Percentiles rank a stretch among this genome's conserved stretches.
These are phyloP conservation scores for Haplosporangium gracile DNA, from an alignment of 192 early-diverging fungal genomes.

Conservation along the genomic window DNA sequence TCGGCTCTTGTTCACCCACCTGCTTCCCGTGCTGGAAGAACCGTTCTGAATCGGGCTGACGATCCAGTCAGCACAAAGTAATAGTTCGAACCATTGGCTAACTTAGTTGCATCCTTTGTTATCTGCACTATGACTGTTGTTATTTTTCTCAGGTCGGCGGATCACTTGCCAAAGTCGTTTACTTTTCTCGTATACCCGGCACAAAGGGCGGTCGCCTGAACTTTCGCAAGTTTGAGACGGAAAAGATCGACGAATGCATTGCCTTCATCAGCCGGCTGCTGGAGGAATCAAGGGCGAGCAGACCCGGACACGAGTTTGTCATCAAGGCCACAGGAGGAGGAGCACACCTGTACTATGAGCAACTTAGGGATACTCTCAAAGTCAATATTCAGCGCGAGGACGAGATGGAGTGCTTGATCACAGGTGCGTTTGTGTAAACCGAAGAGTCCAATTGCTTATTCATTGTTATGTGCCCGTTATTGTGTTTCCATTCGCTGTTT, in stretches of 20 bases:
- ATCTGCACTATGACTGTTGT: neutral
- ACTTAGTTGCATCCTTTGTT: slow-evolving; percentile 19
- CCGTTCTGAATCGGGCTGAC: neutral
- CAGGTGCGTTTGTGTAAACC: slow-evolving; percentile 55
- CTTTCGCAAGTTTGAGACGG: slow-evolving; percentile 95
- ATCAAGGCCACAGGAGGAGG: slow-evolving; percentile 93
- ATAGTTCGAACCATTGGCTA: slow-evolving; percentile 35
- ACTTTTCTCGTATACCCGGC: slow-evolving; percentile 65
- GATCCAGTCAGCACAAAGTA: neutral
- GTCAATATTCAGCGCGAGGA: slow-evolving; percentile 88
- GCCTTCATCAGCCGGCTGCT: slow-evolving; percentile 83
- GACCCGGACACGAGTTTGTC: slow-evolving; percentile 61
- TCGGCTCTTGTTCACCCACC: slow-evolving; percentile 42
- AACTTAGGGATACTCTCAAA: slow-evolving; percentile 73
- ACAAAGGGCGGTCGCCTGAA: slow-evolving; percentile 88
- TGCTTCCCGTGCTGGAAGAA: neutral
- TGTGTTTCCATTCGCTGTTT: neutral
- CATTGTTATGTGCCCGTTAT: too few relatives aligned
- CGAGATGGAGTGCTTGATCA: slow-evolving; percentile 92
- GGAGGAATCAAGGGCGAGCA: slow-evolving; percentile 45
- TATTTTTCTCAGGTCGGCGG: slow-evolving; percentile 72
- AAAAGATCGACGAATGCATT: slow-evolving; percentile 90
- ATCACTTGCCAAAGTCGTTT: slow-evolving; percentile 82
- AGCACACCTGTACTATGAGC: slow-evolving; percentile 82
- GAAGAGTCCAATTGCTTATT: neutral